These are phyloP conservation scores for Dioscorea zingiberensis DNA, from an alignment of 106 monocot genomes.

Conservation along the genomic window DNA sequence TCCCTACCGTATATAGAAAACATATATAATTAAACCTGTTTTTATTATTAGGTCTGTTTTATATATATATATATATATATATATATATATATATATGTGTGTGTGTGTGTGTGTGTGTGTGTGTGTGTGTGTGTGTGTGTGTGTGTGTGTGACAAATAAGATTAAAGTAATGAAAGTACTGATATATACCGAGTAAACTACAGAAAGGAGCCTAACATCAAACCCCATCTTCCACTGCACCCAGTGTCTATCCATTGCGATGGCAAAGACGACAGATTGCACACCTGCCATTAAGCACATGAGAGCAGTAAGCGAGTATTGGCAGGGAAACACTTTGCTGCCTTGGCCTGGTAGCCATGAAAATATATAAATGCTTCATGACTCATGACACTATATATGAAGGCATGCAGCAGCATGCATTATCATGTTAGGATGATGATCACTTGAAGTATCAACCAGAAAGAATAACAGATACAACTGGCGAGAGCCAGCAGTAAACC, in stretches of 20 bases:
- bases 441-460: conserved; percentile 86
- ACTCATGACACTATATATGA: not conserved
- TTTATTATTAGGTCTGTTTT: too few species aligned
- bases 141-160: too few species aligned
- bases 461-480: conserved; percentile 57
- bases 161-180: too few species aligned
- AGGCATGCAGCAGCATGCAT: too few species aligned
- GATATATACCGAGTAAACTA: conserved; percentile 31
- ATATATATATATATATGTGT: too few species aligned
- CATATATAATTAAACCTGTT: too few species aligned
- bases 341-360: conserved; percentile 49
- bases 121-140: too few species aligned
- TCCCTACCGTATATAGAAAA: too few species aligned
- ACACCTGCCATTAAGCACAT: conserved; percentile 45
- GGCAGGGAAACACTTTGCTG: conserved; percentile 42
- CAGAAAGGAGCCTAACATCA: conserved; percentile 41
- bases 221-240: conserved; percentile 38
- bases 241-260: conserved; percentile 24
- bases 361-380: not conserved
- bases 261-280: conserved; percentile 26
- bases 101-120: too few species aligned
- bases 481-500: conserved; percentile 44
- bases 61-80: not conserved
- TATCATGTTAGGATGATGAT: not conserved
- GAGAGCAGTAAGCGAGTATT: conserved; percentile 41